A percentile compares a stretch with the other conserved stretches of the same genome.
Evolutionary conservation across 2,329 filamentous ascomycete genomes (phyloP).

Genomic region (Alternaria novae-zelandiae): DNA sequence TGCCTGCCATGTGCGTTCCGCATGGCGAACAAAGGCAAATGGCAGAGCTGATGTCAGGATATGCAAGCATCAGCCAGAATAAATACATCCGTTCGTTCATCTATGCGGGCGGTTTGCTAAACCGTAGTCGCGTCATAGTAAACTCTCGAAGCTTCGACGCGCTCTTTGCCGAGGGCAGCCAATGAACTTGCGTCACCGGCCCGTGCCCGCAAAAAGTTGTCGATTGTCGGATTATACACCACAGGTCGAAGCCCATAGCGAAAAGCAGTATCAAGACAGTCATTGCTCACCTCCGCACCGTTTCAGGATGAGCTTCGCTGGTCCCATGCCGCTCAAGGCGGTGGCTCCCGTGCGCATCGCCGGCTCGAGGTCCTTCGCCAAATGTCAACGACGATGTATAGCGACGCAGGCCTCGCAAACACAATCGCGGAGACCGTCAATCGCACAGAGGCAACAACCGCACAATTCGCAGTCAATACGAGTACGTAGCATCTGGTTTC

Average conservation of each 20-base stretch:
- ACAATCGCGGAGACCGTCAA: conserved; percentile 34
- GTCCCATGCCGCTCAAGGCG: conserved; percentile 43
- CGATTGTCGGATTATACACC: conserved; percentile 7
- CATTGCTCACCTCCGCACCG: conserved; percentile 7
- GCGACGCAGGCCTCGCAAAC: conserved; percentile 32
- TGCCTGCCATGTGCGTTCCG: neutral
- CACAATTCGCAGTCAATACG: conserved; percentile 37
- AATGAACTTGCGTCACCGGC: conserved; percentile 17
- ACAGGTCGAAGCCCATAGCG: conserved; percentile 6
- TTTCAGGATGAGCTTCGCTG: conserved; percentile 44
- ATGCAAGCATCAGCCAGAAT: neutral
- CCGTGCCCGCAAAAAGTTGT: conserved; percentile 24
- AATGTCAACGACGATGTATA: conserved; percentile 41
- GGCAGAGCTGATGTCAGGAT: neutral
- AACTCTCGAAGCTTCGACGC: conserved; percentile 18
- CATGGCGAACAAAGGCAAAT: neutral
- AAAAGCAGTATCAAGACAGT: conserved; percentile 19
- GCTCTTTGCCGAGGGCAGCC: conserved; percentile 12
- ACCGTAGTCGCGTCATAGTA: conserved; percentile 5
- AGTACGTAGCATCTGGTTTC: conserved; percentile 24
- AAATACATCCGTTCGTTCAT: conserved; percentile 1
- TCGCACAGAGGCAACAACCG: conserved; percentile 24
- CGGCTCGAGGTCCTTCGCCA: conserved; percentile 29
- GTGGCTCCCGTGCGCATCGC: conserved; percentile 42
- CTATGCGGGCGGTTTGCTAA: neutral